These are phyloP conservation scores for Torulaspora pretoriensis DNA, from an alignment of 1,139 yeast species.

Conservation along the genomic window DNA sequence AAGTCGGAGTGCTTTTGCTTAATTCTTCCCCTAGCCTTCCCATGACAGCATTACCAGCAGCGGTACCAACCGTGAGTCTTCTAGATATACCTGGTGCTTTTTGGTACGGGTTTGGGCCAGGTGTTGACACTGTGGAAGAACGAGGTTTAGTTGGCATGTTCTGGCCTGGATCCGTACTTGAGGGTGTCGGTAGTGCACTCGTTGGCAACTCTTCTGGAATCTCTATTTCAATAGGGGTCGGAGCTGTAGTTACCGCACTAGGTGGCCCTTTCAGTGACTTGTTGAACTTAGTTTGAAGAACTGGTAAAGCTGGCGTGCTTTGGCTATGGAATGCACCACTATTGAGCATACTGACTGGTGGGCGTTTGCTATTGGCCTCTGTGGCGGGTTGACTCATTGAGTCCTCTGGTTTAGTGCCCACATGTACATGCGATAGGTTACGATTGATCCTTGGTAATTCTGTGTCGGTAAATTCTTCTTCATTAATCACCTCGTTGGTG, in stretches of 20 bases:
- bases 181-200: conserved; percentile 23
- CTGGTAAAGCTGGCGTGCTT: conserved; percentile 32
- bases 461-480: conserved; percentile 19
- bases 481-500: conserved; percentile 34
- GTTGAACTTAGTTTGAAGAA: conserved; percentile 31
- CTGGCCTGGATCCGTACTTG: conserved; percentile 9
- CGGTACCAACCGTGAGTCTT: conserved; percentile 23
- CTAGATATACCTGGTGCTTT: conserved; percentile 22
- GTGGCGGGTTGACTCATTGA: conserved; percentile 1
- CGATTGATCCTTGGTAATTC: conserved; percentile 24
- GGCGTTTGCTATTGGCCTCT: conserved; percentile 12
- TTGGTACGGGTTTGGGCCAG: conserved; percentile 19
- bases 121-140: conserved; percentile 22
- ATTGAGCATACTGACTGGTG: conserved; percentile 18
- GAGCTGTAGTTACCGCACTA: conserved; percentile 32
- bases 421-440: conserved; percentile 18
- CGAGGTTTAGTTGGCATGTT: conserved; percentile 32
- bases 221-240: conserved; percentile 53
- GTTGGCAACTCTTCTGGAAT: conserved; percentile 48
- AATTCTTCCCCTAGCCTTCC: conserved; percentile 8
- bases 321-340: conserved; percentile 25
- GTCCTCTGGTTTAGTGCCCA: conserved; percentile 12
- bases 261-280: conserved; percentile 23
- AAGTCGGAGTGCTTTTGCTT: conserved; percentile 4
- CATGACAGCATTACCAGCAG: conserved; percentile 3